A percentile compares a stretch with the other conserved stretches of the same genome.
Evolutionary conservation across 768 basidiomycete genomes (phyloP).

Genomic region (Lactarius hengduanensis): DNA sequence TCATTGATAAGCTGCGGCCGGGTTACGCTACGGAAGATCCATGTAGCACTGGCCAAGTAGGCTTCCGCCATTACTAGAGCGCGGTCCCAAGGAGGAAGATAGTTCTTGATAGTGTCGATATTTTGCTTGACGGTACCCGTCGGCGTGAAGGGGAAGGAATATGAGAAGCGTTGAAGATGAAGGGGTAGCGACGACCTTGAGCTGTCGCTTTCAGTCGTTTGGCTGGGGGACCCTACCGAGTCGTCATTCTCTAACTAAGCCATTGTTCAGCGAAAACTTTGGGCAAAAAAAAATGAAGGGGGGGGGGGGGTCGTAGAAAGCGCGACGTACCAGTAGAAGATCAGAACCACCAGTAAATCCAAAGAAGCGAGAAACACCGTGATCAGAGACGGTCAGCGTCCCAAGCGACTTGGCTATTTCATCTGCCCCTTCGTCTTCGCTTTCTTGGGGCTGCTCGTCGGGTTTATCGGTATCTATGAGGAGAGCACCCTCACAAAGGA

Average conservation of each 20-base stretch:
- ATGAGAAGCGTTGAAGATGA: slow-evolving; percentile 31
- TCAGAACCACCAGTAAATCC: slow-evolving; percentile 76
- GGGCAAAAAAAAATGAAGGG: background rate
- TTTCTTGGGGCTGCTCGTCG: slow-evolving; percentile 45
- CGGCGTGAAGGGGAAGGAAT: slow-evolving; percentile 35
- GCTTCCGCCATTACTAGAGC: slow-evolving; percentile 68
- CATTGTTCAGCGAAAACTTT: background rate
- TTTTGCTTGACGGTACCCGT: slow-evolving; percentile 29
- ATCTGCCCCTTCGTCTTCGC: slow-evolving; percentile 34
- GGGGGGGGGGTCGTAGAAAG: background rate
- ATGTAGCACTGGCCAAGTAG: slow-evolving; percentile 60
- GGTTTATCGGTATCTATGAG: slow-evolving; percentile 50
- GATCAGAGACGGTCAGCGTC: slow-evolving; percentile 67
- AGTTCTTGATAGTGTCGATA: slow-evolving; percentile 30
- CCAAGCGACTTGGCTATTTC: slow-evolving; percentile 55
- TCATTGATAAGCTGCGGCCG: slow-evolving; percentile 73
- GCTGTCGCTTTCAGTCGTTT: slow-evolving; percentile 23
- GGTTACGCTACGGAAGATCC: slow-evolving; percentile 61
- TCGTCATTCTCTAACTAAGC: slow-evolving; percentile 25
- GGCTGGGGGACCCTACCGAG: slow-evolving; percentile 22
- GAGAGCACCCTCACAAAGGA: slow-evolving; percentile 55
- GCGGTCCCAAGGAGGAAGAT: slow-evolving; percentile 46
- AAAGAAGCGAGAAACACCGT: slow-evolving; percentile 68
- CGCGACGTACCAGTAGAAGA: slow-evolving; percentile 27
- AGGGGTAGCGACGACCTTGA: slow-evolving; percentile 29